Evolutionary conservation across 164 flowering plant species (phyloP).

Genomic region (Platanus orientalis): DNA sequence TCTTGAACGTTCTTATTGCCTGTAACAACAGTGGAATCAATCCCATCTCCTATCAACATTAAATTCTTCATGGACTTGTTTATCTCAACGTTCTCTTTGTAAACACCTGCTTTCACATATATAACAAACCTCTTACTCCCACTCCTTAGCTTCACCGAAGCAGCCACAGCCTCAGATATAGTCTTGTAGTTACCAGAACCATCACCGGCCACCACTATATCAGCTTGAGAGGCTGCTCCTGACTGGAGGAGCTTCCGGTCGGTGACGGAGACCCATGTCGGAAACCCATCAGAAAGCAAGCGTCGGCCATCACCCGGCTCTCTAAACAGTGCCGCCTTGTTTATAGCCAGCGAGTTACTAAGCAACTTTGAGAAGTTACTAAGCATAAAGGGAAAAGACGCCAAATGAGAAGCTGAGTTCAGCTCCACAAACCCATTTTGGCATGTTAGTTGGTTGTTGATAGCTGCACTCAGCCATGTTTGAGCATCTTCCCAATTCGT

Average conservation of each 20-base stretch:
- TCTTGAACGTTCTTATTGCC: slow-evolving; percentile 35
- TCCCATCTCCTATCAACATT: slow-evolving; percentile 69
- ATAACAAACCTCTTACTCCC: slow-evolving; percentile 38
- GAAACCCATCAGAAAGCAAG: slow-evolving; percentile 30
- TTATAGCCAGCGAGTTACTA: slow-evolving; percentile 54
- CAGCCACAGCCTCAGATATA: slow-evolving; percentile 50
- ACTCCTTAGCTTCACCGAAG: slow-evolving; percentile 20
- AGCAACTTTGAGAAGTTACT: slow-evolving; percentile 42
- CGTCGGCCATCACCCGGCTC: slow-evolving; percentile 23
- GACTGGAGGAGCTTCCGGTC: slow-evolving; percentile 44
- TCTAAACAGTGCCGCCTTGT: slow-evolving; percentile 15
- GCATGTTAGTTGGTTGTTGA: slow-evolving; percentile 55
- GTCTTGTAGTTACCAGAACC: slow-evolving; percentile 59
- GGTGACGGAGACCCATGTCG: slow-evolving; percentile 41
- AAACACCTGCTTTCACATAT: too few relatives aligned
- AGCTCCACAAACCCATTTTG: slow-evolving; percentile 48
- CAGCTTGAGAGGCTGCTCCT: slow-evolving; percentile 21
- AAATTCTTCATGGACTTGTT: slow-evolving; percentile 36
- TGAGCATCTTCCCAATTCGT: slow-evolving; percentile 22
- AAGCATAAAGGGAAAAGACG: slow-evolving; percentile 22
- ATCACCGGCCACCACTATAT: slow-evolving; percentile 60
- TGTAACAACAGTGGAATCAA: slow-evolving; percentile 47
- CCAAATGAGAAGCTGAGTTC: slow-evolving; percentile 22
- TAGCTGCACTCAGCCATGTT: slow-evolving; percentile 60
- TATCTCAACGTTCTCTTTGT: slow-evolving; percentile 55